These are phyloP conservation scores for Coniophora puteana DNA, from an alignment of 1,284 basidiomycete species.

Conservation along the genomic window DNA sequence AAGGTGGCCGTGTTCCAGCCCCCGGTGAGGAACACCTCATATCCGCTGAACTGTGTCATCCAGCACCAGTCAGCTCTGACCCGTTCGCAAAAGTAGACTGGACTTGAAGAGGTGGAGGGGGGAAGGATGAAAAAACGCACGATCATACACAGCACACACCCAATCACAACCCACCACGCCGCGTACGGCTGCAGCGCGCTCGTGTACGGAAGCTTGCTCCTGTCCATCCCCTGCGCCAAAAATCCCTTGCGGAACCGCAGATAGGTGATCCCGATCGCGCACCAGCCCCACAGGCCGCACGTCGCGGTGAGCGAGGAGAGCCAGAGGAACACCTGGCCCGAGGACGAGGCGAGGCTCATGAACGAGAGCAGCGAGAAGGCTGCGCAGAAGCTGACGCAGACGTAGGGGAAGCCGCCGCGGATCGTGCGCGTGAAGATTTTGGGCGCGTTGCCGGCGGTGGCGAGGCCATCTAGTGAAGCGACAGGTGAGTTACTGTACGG, in stretches of 20 bases:
- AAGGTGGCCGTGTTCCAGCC: constrained; percentile 33
- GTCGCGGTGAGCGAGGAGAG: constrained; percentile 44
- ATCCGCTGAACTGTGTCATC: constrained; percentile 33
- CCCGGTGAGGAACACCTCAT: constrained; percentile 40
- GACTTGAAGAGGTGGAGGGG: neutral
- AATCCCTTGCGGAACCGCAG: constrained; percentile 59
- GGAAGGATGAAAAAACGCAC: constrained; percentile 42
- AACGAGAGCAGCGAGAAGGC: constrained; percentile 53
- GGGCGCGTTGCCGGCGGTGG: constrained; percentile 58
- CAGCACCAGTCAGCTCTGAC: neutral
- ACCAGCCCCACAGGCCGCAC: constrained; percentile 59
- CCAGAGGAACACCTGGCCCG: constrained; percentile 53
- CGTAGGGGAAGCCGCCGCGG: constrained; percentile 55
- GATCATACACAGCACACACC: constrained; percentile 34
- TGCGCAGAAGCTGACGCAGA: constrained; percentile 47
- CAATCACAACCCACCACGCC: constrained; percentile 38
- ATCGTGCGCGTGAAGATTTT: constrained; percentile 50
- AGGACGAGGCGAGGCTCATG: constrained; percentile 43
- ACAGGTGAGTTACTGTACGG: neutral
- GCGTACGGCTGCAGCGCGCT: constrained; percentile 43
- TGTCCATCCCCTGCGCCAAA: constrained; percentile 51
- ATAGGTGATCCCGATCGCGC: constrained; percentile 58
- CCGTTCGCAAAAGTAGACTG: neutral
- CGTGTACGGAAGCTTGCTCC: constrained; percentile 47
- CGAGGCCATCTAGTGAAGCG: constrained; percentile 62